phyloP scores from a whole-genome alignment of 2,329 filamentous ascomycete genomes.

The Xylariaceae sp. region DNA sequence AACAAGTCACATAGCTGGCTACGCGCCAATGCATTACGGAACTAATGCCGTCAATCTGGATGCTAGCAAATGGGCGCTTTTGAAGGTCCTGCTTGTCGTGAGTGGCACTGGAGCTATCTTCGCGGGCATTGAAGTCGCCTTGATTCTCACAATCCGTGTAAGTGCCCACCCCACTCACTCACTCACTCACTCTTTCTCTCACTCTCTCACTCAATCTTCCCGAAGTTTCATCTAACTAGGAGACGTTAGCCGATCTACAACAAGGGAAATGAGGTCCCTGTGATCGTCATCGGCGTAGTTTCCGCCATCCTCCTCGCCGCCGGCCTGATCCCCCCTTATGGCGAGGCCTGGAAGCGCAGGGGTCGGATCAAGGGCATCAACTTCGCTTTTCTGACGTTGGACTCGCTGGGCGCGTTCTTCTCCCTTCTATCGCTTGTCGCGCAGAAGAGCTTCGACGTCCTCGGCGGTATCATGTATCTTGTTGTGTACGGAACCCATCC shows the following conservation, averaged over 20 bases:
- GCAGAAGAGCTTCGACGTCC: conserved; percentile 55
- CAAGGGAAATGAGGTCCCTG: conserved; percentile 47
- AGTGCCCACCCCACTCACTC: conserved; percentile 11
- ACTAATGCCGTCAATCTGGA: background rate
- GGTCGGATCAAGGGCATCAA: conserved; percentile 59
- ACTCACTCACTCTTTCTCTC: background rate
- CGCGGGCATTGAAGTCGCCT: conserved; percentile 47
- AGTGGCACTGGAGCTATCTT: conserved; percentile 39
- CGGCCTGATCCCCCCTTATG: conserved; percentile 56
- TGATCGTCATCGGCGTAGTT: conserved; percentile 51
- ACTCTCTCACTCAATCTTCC: background rate
- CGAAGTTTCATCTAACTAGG: conserved; percentile 4
- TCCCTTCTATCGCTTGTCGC: conserved; percentile 58
- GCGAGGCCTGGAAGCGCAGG: conserved; percentile 55
- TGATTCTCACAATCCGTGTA: conserved; percentile 54
- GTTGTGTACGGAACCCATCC: conserved; percentile 42
- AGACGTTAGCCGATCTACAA: conserved; percentile 45
- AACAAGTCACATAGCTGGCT: background rate
- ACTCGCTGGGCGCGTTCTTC: conserved; percentile 57
- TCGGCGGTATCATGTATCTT: conserved; percentile 57
- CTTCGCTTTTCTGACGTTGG: conserved; percentile 53
- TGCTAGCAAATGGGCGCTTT: conserved; percentile 39
- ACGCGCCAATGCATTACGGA: too few species aligned
- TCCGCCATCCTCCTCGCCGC: conserved; percentile 51
- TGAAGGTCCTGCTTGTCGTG: conserved; percentile 41